Evolutionary conservation across 306 rosid species (phyloP), one percentile per base, ranked within the genome.

Genomic region (Benincasa hispida): DNA sequence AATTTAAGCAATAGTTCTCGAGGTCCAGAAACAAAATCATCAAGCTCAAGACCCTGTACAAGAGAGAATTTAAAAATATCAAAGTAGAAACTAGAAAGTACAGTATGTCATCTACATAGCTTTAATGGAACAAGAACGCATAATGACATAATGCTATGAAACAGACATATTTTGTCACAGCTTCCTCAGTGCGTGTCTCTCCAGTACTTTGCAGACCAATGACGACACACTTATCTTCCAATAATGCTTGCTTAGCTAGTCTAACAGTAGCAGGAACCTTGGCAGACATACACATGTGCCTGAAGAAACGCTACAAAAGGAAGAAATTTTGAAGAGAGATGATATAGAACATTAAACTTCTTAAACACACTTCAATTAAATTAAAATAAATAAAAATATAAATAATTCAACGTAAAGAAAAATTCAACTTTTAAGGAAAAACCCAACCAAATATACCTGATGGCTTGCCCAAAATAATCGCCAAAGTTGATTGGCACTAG

Each of bases 161-260:
- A 87, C 97, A 42, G 84, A 94, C 99, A 83, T 94, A 94, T 94
- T 92, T 94, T 81, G 93, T 89, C 79, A 94, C 92, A 77, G 97
- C 97, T 83, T 94, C 99, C 88, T 94, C 99, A 13, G 96, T 94
- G 83, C 99, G 87, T 24, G 99, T 97, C 87, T 94, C 99, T 82
- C 99, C 99, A 13, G 99, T 94, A 83, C 99, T 94, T 91, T 94
- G 99, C 87, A 94, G 96, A 78, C 99, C 99, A 85, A 94, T 84
- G 61, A 94, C 99, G 76, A 94, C 96, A 89, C 96, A 87, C 63
- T 94, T 94, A 68, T 84, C 91, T 60, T 89, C 89, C 77, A 21
- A 68, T 83, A 94, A 83, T 57, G 99, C 99, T 89, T 90, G 81
- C 84, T 92, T 89, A 11, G 96, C 96, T 66, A 94, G 85, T 83